Percentiles rank a stretch among this genome's conserved stretches.
Evolutionary conservation across 2,329 filamentous ascomycete species (phyloP).

Genomic region (Dothistroma pini): DNA sequence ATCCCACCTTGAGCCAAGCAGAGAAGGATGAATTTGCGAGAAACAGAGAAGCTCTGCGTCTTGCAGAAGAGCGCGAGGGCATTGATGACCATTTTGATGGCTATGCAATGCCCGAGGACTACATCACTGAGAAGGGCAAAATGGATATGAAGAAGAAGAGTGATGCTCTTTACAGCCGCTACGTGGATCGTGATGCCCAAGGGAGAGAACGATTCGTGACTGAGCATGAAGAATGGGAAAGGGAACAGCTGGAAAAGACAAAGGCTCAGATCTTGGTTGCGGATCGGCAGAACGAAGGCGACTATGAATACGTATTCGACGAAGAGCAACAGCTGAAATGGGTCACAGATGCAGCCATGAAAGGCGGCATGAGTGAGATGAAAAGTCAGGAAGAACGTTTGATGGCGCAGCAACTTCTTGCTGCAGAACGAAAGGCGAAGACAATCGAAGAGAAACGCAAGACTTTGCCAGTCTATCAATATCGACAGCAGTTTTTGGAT

Average conservation of each 20-base stretch:
- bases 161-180: constrained; percentile 83
- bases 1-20: constrained; percentile 67
- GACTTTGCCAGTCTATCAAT: constrained; percentile 83
- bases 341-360: constrained; percentile 68
- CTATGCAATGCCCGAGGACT: constrained; percentile 90
- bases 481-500: constrained; percentile 78
- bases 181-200: constrained; percentile 81
- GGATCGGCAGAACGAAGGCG: constrained; percentile 71
- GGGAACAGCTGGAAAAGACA: constrained; percentile 81
- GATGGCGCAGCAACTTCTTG: constrained; percentile 76
- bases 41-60: constrained; percentile 65
- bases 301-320: constrained; percentile 93
- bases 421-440: constrained; percentile 80
- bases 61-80: constrained; percentile 67
- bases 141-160: constrained; percentile 83
- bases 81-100: constrained; percentile 93
- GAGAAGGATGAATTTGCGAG: constrained; percentile 87
- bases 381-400: constrained; percentile 71
- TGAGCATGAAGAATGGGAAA: constrained; percentile 94
- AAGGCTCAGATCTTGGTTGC: constrained; percentile 76
- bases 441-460: constrained; percentile 91
- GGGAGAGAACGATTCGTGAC: constrained; percentile 87
- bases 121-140: constrained; percentile 90
- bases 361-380: constrained; percentile 67
- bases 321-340: constrained; percentile 84